Conservation (phyloP, 78 protist species). For the Dictyostelium discoideum region DNA sequence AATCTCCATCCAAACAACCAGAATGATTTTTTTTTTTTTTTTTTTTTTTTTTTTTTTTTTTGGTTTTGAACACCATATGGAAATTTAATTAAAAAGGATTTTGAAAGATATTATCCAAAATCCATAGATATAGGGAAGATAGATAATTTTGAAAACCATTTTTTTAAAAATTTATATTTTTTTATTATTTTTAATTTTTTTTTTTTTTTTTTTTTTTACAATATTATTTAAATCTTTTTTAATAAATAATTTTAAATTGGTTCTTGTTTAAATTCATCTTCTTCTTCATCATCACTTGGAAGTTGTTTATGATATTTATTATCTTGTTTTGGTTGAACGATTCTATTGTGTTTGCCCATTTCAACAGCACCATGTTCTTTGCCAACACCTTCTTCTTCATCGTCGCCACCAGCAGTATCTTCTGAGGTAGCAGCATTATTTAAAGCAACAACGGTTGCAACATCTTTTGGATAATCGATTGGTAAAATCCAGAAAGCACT, state of each 20-base stretch:
- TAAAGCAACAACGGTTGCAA: background rate
- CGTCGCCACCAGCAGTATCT: background rate
- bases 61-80: no score
- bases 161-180: no score
- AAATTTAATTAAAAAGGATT: no score
- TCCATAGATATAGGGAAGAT: no score
- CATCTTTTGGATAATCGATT: conserved; percentile 52
- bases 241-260: background rate
- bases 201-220: background rate
- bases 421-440: background rate
- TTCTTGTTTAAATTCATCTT: background rate
- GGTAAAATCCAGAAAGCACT: conserved; percentile 76
- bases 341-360: background rate
- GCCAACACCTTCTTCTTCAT: background rate
- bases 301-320: background rate
- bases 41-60: no score
- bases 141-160: no score
- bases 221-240: no score
- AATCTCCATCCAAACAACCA: no score
- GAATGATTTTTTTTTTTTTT: no score
- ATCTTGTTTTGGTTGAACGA: conserved; percentile 7
- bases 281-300: background rate
- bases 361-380: conserved; percentile 3
- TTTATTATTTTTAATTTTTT: no score
- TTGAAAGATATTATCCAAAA: no score